Percentiles rank a stretch among this genome's conserved stretches.
Conservation (phyloP, 2,329 filamentous ascomycete species). For the Trichoderma semiorbis region DNA sequence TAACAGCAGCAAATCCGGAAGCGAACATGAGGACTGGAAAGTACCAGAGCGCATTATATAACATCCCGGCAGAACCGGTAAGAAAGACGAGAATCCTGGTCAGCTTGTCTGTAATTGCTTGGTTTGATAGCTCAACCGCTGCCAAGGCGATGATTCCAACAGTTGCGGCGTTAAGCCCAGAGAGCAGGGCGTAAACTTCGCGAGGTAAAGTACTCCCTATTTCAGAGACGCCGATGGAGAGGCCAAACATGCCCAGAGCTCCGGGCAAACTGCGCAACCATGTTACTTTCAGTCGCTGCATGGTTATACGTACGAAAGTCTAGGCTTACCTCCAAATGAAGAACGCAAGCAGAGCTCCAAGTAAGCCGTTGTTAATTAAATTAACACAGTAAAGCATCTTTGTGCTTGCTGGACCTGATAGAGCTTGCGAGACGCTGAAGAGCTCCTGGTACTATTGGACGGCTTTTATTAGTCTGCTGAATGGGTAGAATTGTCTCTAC, state of each 20-base stretch:
- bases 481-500: not conserved
- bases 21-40: not conserved
- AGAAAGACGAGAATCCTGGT: not conserved
- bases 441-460: not conserved
- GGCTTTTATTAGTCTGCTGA: not conserved
- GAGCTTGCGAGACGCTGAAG: constrained; percentile 60
- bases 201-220: not conserved
- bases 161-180: not conserved
- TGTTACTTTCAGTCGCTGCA: not conserved
- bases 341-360: constrained; percentile 32
- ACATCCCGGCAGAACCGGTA: not conserved
- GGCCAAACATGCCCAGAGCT: not conserved
- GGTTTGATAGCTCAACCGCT: not conserved
- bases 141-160: not conserved
- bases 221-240: not conserved
- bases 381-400: constrained; percentile 70
- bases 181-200: not conserved
- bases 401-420: constrained; percentile 65
- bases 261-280: not conserved
- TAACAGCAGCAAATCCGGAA: not conserved
- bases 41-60: not conserved
- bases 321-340: not conserved
- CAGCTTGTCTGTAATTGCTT: not conserved
- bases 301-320: not conserved
- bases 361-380: constrained; percentile 57